A percentile compares a stretch with the other conserved stretches of the same genome.
Evolutionary conservation across 1,139 yeast genomes (phyloP).

Genomic region (Scheffersomyces cryptocercus): DNA sequence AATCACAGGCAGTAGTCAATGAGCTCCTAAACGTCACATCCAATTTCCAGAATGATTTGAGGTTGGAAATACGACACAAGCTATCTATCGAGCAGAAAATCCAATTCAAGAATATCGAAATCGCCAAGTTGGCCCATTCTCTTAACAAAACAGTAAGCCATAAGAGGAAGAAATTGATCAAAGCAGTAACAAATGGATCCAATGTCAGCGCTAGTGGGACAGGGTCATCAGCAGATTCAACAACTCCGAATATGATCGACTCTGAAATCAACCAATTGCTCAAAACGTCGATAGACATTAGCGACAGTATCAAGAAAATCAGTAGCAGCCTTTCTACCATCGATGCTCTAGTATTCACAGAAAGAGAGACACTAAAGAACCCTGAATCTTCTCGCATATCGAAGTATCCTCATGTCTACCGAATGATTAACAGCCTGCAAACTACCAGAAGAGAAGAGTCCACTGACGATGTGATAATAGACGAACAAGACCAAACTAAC

Average conservation of each 20-base stretch:
- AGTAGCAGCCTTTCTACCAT: constrained; percentile 1
- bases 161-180: constrained; percentile 20
- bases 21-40: constrained; percentile 34
- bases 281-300: not conserved
- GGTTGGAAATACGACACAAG: constrained; percentile 35
- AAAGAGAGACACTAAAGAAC: not conserved
- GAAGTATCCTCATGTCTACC: constrained; percentile 2
- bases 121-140: constrained; percentile 28
- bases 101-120: constrained; percentile 36
- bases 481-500: not conserved
- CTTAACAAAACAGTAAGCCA: constrained; percentile 21
- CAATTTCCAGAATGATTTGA: constrained; percentile 44
- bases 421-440: not conserved
- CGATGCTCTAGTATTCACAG: not conserved
- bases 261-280: not conserved
- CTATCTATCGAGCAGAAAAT: constrained; percentile 39
- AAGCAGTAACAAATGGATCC: constrained; percentile 4
- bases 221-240: too few relatives aligned
- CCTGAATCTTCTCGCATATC: not conserved
- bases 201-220: not conserved
- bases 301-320: not conserved
- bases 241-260: not conserved
- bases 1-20: constrained; percentile 34
- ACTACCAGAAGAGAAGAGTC: not conserved
- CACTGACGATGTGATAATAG: not conserved